Conservation (phyloP, 768 basidiomycete species). For the Galerina sulciceps region DNA sequence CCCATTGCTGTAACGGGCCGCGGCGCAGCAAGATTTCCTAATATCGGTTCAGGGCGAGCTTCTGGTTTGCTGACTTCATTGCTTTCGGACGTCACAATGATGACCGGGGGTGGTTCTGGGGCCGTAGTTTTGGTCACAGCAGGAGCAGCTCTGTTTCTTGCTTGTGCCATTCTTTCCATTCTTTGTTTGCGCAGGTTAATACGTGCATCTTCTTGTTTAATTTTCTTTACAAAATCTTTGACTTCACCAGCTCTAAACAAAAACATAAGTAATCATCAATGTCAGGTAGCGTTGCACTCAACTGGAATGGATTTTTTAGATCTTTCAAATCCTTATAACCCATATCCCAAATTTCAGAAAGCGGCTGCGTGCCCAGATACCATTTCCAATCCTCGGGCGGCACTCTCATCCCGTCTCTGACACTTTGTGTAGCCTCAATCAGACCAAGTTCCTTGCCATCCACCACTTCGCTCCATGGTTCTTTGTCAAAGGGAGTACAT, state of each 20-base stretch:
- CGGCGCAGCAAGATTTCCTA: conserved; percentile 25
- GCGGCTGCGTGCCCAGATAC: conserved; percentile 65
- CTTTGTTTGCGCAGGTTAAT: conserved; percentile 57
- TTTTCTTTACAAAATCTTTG: conserved; percentile 73
- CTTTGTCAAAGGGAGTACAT: conserved; percentile 80
- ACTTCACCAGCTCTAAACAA: conserved; percentile 67
- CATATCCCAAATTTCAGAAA: conserved; percentile 86
- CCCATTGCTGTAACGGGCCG: conserved; percentile 31
- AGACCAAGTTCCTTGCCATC: conserved; percentile 56
- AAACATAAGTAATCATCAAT: conserved; percentile 10
- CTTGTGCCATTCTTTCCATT: conserved; percentile 34
- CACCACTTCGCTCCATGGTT: conserved; percentile 58
- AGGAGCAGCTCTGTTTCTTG: conserved; percentile 31
- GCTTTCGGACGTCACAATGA: conserved; percentile 18
- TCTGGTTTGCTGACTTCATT: conserved; percentile 9
- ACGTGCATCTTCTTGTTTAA: conserved; percentile 66
- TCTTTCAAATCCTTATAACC: conserved; percentile 70
- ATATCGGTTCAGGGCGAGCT: conserved; percentile 11
- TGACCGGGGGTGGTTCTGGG: conserved; percentile 11
- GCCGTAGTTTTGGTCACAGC: conserved; percentile 11
- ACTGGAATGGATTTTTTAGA: conserved; percentile 65
- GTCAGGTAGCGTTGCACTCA: conserved; percentile 4
- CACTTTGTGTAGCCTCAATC: conserved; percentile 61
- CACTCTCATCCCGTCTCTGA: conserved; percentile 58
- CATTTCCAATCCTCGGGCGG: conserved; percentile 67